Conservation (phyloP, 352 stramenopile species). For the Phytophthora tubulina region DNA sequence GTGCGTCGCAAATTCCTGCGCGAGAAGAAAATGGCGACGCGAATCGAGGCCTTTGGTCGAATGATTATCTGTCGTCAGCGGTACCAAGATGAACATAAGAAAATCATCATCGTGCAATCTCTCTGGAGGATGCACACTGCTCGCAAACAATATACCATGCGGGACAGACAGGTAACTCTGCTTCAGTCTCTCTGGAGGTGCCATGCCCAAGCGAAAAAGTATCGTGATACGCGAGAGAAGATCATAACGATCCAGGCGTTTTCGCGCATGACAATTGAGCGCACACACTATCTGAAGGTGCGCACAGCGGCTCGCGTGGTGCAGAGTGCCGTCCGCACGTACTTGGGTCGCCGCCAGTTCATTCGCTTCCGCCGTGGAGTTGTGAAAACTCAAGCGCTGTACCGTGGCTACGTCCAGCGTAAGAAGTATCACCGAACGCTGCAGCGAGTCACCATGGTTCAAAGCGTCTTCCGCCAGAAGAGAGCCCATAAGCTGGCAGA, state of each 20-base stretch:
- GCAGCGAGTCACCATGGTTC: slow-evolving; percentile 71
- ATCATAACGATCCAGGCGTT: slow-evolving; percentile 79
- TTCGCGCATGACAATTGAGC: slow-evolving; percentile 68
- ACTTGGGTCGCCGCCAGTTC: slow-evolving; percentile 72
- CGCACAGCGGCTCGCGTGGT: slow-evolving; percentile 62
- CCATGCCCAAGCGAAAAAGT: slow-evolving; percentile 62
- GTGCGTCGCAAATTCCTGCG: slow-evolving; percentile 81
- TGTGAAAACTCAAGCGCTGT: slow-evolving; percentile 74
- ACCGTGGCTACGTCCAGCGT: slow-evolving; percentile 68
- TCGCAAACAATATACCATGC: slow-evolving; percentile 63
- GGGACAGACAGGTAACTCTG: slow-evolving; percentile 61
- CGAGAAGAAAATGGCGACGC: slow-evolving; percentile 91
- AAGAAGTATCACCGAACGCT: slow-evolving; percentile 64
- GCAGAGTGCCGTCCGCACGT: slow-evolving; percentile 78
- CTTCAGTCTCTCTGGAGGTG: slow-evolving; percentile 87
- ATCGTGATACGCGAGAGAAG: slow-evolving; percentile 63
- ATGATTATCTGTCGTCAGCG: slow-evolving; percentile 83
- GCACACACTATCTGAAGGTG: slow-evolving; percentile 64
- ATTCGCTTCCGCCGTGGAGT: slow-evolving; percentile 69
- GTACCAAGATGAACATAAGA: slow-evolving; percentile 67
- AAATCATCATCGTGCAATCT: slow-evolving; percentile 83
- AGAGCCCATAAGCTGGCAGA: slow-evolving; percentile 57
- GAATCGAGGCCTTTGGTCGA: slow-evolving; percentile 83
- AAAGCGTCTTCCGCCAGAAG: slow-evolving; percentile 79
- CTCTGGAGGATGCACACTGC: slow-evolving; percentile 82